Conservation (phyloP, 2,329 filamentous ascomycete genomes). For the Bisporella sp. region DNA sequence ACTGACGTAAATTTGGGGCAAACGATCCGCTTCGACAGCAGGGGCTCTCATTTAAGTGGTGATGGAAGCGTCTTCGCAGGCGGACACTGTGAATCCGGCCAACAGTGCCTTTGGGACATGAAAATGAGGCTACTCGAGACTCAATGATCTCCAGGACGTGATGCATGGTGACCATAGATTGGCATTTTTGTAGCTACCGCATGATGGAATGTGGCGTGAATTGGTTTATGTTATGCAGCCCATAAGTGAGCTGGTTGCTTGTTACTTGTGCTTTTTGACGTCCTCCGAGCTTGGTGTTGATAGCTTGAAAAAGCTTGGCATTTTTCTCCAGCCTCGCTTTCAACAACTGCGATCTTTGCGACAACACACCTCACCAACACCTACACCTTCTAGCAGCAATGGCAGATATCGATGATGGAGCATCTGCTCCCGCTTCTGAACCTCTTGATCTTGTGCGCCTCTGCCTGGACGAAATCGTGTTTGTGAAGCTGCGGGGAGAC, state of each 20-base stretch:
- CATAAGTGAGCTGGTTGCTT: too few species aligned
- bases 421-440: slow-evolving; percentile 67
- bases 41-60: too few species aligned
- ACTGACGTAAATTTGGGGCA: too few species aligned
- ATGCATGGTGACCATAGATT: too few species aligned
- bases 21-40: too few species aligned
- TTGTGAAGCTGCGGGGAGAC: slow-evolving; percentile 94
- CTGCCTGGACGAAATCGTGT: slow-evolving; percentile 90
- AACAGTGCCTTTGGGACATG: slow-evolving; percentile 16
- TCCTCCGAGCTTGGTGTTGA: too few species aligned
- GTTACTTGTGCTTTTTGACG: too few species aligned
- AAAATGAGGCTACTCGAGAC: slow-evolving; percentile 18
- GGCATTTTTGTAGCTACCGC: too few species aligned
- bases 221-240: too few species aligned
- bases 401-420: slow-evolving; percentile 76
- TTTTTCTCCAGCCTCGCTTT: too few species aligned
- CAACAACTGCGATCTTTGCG: not conserved
- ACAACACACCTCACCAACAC: slow-evolving; percentile 2
- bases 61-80: slow-evolving; percentile 12
- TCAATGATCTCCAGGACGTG: slow-evolving; percentile 16
- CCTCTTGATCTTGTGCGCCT: slow-evolving; percentile 93
- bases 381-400: slow-evolving; percentile 39
- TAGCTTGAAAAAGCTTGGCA: too few species aligned
- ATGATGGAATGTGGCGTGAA: too few species aligned
- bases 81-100: slow-evolving; percentile 16